Evolutionary conservation across 1,284 basidiomycete species (phyloP), one percentile per base, ranked within the genome.

Genomic region (Coniophora puteana): DNA sequence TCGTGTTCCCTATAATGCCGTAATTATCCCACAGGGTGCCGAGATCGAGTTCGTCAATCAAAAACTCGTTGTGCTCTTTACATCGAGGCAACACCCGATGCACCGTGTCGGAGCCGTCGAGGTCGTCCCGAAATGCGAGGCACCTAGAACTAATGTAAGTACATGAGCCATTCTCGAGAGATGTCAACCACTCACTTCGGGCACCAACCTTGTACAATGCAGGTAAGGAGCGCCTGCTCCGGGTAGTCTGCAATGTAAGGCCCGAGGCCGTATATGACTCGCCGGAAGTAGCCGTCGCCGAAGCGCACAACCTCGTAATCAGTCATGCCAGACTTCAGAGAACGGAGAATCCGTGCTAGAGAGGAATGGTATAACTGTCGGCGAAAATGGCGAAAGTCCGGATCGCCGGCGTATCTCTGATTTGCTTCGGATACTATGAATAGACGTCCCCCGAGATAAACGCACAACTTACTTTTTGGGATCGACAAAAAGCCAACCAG

Each of bases 221-320:
- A 29, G 7, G 49, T 39, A 22, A 46, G 36, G 3, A 39, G 25
- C 6, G 38, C 40, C 23, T 53, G 51, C 32, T 53, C 50, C 1
- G 48, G 50, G 36, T 53, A 53, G 18, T 53, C 48, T 3, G 48
- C 47, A n/a, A 53, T 53, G 18, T 45, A 49, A 1, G 50, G 43
- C 3, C 45, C 45, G 4, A 51, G 14, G 1, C 43, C 36, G 31
- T 44, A 49, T 4, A 53, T 41, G 6, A 36, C 37, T 1, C 28
- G 24, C 3, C 48, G 18, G 23, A 39, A 53, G 18, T 53, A 48
- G 7, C 37, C 37, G 21, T 53, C 50, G 4, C 38, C n/a, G 26
- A 35, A 53, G 4, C 13, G 33, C 0, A 27, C 18, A 4, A 53
- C 31, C 16, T 44, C 41, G 0, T 43, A 42, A 8, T 8, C 47